Evolutionary conservation across 2,329 filamentous ascomycete species (phyloP), one percentile per base, ranked within the genome.

Genomic region (Penicillium decumbens): DNA sequence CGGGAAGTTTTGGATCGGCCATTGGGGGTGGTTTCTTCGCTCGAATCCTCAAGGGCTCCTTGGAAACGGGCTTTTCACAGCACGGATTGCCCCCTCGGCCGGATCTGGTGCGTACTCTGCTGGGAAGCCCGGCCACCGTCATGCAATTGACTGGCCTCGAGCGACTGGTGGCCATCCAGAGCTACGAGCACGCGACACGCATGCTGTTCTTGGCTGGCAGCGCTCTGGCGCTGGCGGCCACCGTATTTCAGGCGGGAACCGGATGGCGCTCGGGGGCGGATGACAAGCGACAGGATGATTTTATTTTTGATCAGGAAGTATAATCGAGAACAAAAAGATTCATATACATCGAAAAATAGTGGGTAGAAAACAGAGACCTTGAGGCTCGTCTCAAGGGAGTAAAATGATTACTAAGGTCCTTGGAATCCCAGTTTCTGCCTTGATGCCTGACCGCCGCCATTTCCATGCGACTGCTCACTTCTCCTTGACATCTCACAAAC

Each of bases 1-100:
- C 87, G 0, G 88, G 88, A 12, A 87, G 83, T 44, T 93, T 95
- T 59, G 88, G 89, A 2, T 86, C 85, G 1, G 82, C 88, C 0
- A 85, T 92, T 41, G 87, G 88, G 2, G 88, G 89, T 2, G 89
- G 89, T 0, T 75, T 88, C 45, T 92, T 91, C 64, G 76, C 79
- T 35, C 79, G 87, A 4, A 74, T 81, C 1, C 69, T 92, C 28
- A 74, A 77, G 40, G 68, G 59, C 2, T 72, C 75, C 0, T 73
- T 92, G 1, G 72, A 76, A n/a, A 60, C 69, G 0, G 80, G 82
- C 0, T 89, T 89, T 56, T 64, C 68, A 4, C 64, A 76, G 4
- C 68, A 68, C 41, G 70, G 69, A 0, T 68, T 53, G 37, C 73
- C 50, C n/a, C 66, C 45, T 53, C 72, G 51, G 33, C 71, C 56